Evolutionary conservation across 2,329 filamentous ascomycete genomes (phyloP).

Genomic region (Penicillium palitans): DNA sequence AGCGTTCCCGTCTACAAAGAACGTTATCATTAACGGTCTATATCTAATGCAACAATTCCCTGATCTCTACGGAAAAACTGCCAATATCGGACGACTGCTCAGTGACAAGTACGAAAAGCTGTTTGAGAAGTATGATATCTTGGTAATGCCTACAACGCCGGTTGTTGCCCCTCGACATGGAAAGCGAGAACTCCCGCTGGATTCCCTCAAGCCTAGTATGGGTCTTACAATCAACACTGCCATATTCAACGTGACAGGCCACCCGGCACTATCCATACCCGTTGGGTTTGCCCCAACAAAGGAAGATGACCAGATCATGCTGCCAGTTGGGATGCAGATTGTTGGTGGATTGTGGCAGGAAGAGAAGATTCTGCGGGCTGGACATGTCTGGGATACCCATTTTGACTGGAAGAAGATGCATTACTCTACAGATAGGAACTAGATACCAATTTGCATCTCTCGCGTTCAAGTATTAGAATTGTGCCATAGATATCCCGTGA

Average conservation of each 20-base stretch:
- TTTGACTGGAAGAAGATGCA: constrained; percentile 27
- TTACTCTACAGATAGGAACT: constrained; percentile 10
- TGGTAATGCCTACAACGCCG: constrained; percentile 44
- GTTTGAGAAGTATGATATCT: constrained; percentile 43
- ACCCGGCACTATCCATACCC: constrained; percentile 56
- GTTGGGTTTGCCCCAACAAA: constrained; percentile 46
- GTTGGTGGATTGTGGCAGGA: constrained; percentile 46
- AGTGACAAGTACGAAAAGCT: constrained; percentile 43
- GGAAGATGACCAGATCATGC: constrained; percentile 28
- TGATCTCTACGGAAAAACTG: constrained; percentile 43
- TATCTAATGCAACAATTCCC: constrained; percentile 44
- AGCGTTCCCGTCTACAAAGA: constrained; percentile 48
- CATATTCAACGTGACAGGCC: constrained; percentile 58
- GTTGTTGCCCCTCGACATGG: constrained; percentile 30
- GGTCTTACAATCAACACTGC: constrained; percentile 59
- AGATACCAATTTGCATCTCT: neutral
- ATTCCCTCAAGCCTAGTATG: constrained; percentile 41
- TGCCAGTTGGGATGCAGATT: constrained; percentile 59
- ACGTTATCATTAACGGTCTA: constrained; percentile 43
- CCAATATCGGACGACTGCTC: constrained; percentile 43
- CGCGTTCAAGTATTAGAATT: neutral
- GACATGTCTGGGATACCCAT: constrained; percentile 28
- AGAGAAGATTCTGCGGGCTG: constrained; percentile 26
- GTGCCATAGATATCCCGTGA: neutral
- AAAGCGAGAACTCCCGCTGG: constrained; percentile 25